Evolutionary conservation across 371 early-diverging fungal species (phyloP), one percentile per base, ranked within the genome.

Genomic region (Lichtheimia hyalospora): DNA sequence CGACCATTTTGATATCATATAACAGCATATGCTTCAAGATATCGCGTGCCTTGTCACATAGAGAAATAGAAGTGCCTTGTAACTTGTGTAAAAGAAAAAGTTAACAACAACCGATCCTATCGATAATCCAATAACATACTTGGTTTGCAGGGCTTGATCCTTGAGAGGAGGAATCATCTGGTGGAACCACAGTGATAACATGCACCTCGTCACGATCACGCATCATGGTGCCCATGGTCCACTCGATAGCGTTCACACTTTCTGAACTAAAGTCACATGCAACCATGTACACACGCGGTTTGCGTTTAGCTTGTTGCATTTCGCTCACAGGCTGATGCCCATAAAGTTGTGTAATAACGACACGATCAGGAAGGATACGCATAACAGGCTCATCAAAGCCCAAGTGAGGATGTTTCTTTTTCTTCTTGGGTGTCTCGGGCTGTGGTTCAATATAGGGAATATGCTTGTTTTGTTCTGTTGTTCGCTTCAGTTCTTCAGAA

Each of bases 161-260:
- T n/a, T 21, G 46, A 0, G 18, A n/a, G 10, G 46, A 46, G 2
- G 46, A 21, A 21, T 46, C 34, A 34, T 34, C 34, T 8, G 34
- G 34, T 8, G 34, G 34, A 14, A 79, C 80, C 10, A 34, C 34
- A 1, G 83, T 77, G 13, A 79, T 79, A 0, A 85, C 72, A 58
- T 82, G 75, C 23, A 84, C 40, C 27, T 73, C 74, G 52, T 85
- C 84, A 10, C 81, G 79, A 56, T 79, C 81, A 39, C 86, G 74
- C 62, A 85, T 70, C 48, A 84, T 77, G 0, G 86, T 85, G 0
- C 77, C 79, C 63, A 81, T 72, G 1, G 84, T 75, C 86, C 86
- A 85, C 50, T 85, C 84, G 13, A 81, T 69, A 5, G 77, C 75
- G 34, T 67, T 62, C 23, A 63, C 57, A 44, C 77, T 77, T 58